Conservation (phyloP, 345 rosid species). For the Iberis pinnata region DNA sequence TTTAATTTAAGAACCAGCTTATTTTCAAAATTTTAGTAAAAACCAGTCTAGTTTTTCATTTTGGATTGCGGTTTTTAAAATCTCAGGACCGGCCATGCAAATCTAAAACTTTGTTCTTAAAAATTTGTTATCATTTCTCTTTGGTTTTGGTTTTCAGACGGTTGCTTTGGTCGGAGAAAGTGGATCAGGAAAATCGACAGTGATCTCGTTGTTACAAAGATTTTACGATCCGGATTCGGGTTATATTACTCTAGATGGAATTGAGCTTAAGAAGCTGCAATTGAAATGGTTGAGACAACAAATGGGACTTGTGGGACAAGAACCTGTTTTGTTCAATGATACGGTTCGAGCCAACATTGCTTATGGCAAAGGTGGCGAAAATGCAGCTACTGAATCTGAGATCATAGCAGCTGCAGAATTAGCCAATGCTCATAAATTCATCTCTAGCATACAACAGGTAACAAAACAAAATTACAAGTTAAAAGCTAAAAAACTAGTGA, state of each 20-base stretch:
- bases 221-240: slow-evolving; percentile 65
- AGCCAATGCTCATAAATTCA: slow-evolving; percentile 66
- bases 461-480: no score
- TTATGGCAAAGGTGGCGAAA: slow-evolving; percentile 53
- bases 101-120: no score
- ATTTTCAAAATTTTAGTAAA: no score
- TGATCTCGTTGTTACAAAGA: slow-evolving; percentile 53
- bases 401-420: slow-evolving; percentile 55
- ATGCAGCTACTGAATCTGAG: slow-evolving; percentile 45
- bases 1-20: no score
- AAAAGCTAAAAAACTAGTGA: neutral
- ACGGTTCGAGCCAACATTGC: slow-evolving; percentile 63
- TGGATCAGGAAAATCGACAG: slow-evolving; percentile 71
- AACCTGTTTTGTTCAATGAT: slow-evolving; percentile 55
- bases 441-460: slow-evolving; percentile 48
- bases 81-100: no score
- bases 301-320: slow-evolving; percentile 74
- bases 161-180: slow-evolving; percentile 80
- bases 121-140: no score
- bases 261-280: slow-evolving; percentile 46
- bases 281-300: slow-evolving; percentile 66
- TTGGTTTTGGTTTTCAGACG: slow-evolving; percentile 36
- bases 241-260: slow-evolving; percentile 51
- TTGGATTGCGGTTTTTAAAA: no score
- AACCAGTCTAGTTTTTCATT: no score